Base-by-base conservation (phyloP, 2,329 filamentous ascomycete species). In the Westerdykella sp. region DNA sequence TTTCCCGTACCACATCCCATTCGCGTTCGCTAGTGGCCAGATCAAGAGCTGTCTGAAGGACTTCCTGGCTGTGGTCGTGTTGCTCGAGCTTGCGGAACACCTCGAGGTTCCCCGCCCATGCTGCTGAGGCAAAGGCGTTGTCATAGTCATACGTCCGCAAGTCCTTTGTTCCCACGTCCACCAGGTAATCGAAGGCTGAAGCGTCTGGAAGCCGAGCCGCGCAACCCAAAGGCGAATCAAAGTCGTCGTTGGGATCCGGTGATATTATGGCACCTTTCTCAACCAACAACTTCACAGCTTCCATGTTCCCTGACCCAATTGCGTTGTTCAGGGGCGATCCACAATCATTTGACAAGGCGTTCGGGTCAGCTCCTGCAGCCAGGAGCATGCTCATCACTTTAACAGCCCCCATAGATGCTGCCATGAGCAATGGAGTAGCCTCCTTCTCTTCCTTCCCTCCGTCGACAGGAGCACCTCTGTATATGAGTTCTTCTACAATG, bases 331-430 rank as follows among this genome's bases (percentile, higher is more conserved):
- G 9, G 2, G 31, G 14, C 14, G 37, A 15, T n/a, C 31, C 37
- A 22, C 12, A 5, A n/a, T 21, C 5, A 12, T 34, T 15, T n/a
- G 32, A 28, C 14, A 44, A 3, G 36, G 42, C 25, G 31, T 28
- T 44, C 7, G 32, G 25, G 31, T 44, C 34, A 2, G 42, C 42
- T n/a, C 30, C 14, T 15, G 13, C 25, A 28, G 28, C 37, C 37
- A 44, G 23, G 11, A 44, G 42, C 30, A 40, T 30, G 18, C 22
- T 23, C 42, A 44, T 44, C n/a, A 44, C 42, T 21, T 40, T 40
- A 16, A 40, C 28, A 14, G 32, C 31, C 14, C 42, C 42, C 22
- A 34, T 25, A 11, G 12, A 15, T 11, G 42, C 36, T 23, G 42
- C 42, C 42, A 44, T 39, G 25, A n/a, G 7, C 18, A 44, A 31